Evolutionary conservation across 2,329 filamentous ascomycete species (phyloP).

Genomic region (Aspergillus hiratsukae): DNA sequence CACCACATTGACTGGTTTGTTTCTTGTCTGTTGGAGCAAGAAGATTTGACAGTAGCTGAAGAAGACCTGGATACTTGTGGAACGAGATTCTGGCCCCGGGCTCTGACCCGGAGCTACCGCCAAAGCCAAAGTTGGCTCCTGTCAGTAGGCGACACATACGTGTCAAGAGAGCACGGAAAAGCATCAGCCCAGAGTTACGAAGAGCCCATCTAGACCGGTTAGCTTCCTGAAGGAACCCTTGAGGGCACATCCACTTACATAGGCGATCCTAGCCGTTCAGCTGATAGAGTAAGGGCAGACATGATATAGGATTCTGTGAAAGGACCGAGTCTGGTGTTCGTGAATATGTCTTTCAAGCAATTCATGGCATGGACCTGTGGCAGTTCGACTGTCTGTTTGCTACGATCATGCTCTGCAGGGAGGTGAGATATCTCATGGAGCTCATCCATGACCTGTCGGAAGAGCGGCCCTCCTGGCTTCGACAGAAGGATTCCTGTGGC

Average conservation of each 20-base stretch:
- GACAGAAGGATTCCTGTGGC: slow-evolving; percentile 70
- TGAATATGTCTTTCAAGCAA: slow-evolving; percentile 87
- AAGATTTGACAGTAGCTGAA: slow-evolving; percentile 34
- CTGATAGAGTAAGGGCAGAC: slow-evolving; percentile 71
- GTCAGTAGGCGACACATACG: slow-evolving; percentile 46
- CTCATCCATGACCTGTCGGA: slow-evolving; percentile 39
- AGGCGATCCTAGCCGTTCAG: slow-evolving; percentile 70
- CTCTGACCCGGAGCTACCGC: slow-evolving; percentile 41
- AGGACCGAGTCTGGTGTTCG: slow-evolving; percentile 69
- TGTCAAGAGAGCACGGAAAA: slow-evolving; percentile 79
- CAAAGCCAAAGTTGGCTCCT: slow-evolving; percentile 47
- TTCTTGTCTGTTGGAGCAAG: slow-evolving; percentile 22
- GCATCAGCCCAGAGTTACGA: slow-evolving; percentile 84
- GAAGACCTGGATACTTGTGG: slow-evolving; percentile 37
- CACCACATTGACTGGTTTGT: slow-evolving; percentile 14
- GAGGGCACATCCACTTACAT: slow-evolving; percentile 51
- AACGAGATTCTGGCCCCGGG: slow-evolving; percentile 38
- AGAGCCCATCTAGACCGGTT: slow-evolving; percentile 69
- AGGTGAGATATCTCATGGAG: slow-evolving; percentile 36
- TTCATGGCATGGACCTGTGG: slow-evolving; percentile 95
- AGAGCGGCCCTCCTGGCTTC: slow-evolving; percentile 51
- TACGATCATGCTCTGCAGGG: slow-evolving; percentile 24
- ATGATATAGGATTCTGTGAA: slow-evolving; percentile 71
- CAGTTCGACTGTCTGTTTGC: slow-evolving; percentile 51
- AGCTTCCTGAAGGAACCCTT: slow-evolving; percentile 2